Conservation (phyloP, 1,139 yeast species). For the Candida tetrigidarum region DNA sequence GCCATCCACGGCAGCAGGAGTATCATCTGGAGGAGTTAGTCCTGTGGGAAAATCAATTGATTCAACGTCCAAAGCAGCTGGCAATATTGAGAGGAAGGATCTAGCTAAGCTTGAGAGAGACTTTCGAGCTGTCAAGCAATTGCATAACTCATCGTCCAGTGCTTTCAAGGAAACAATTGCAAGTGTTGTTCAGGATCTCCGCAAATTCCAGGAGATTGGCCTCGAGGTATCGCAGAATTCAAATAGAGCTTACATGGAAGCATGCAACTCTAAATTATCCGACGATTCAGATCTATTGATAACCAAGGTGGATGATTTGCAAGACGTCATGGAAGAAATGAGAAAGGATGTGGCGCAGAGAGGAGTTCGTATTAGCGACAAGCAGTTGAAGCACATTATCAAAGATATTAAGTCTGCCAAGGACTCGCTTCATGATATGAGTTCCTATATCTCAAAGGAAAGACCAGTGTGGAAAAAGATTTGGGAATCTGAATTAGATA, state of each 20-base stretch:
- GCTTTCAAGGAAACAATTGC: constrained; percentile 47
- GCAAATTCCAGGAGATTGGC: constrained; percentile 50
- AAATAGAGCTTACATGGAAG: constrained; percentile 73
- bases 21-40: not conserved
- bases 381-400: constrained; percentile 68
- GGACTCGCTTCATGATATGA: constrained; percentile 54
- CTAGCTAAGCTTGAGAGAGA: constrained; percentile 50
- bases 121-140: constrained; percentile 64
- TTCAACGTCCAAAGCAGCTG: constrained; percentile 1
- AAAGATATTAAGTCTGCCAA: constrained; percentile 69
- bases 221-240: constrained; percentile 47
- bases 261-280: constrained; percentile 74
- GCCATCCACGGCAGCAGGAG: constrained; percentile 13
- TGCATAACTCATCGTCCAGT: constrained; percentile 51
- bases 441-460: constrained; percentile 66
- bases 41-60: constrained; percentile 1
- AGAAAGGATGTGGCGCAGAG: constrained; percentile 92
- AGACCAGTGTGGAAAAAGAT: constrained; percentile 87
- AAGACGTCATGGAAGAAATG: constrained; percentile 87
- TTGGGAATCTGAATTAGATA: constrained; percentile 91
- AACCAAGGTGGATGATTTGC: constrained; percentile 87
- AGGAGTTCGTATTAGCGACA: constrained; percentile 81
- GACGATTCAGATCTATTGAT: constrained; percentile 76
- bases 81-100: constrained; percentile 11
- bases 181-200: constrained; percentile 50